phyloP scores from a whole-genome alignment of 2,329 filamentous ascomycete species.

The Pseudogymnoascus sp. region DNA sequence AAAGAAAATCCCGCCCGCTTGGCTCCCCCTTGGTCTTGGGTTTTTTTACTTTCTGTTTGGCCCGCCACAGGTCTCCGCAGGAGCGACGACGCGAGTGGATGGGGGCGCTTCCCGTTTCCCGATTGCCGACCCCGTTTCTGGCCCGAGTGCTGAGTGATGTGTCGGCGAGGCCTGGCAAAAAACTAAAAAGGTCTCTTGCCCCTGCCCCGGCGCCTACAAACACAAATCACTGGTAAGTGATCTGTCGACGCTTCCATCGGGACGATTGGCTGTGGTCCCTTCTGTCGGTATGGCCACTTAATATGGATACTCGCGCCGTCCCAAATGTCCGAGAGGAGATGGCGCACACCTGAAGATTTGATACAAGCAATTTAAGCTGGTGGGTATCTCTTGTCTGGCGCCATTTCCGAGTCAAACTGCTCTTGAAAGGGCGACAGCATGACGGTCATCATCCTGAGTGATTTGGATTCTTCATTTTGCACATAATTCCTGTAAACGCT shows the following conservation, averaged over 20 bases:
- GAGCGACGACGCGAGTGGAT: constrained; percentile 1
- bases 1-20: not conserved
- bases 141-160: not conserved
- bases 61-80: not conserved
- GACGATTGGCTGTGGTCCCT: not conserved
- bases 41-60: not conserved
- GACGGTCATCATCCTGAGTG: not conserved
- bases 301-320: not conserved
- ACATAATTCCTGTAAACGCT: not conserved
- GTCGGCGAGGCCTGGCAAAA: not conserved
- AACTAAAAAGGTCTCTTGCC: not conserved
- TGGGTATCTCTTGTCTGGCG: not conserved
- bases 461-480: not conserved
- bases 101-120: constrained; percentile 2
- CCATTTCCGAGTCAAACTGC: not conserved
- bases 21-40: not conserved
- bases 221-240: not conserved
- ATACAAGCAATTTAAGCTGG: constrained; percentile 1
- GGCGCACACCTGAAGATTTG: not conserved
- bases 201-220: not conserved
- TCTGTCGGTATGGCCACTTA: not conserved
- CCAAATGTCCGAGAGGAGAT: not conserved
- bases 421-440: not conserved
- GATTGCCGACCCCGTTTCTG: constrained; percentile 4
- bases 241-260: not conserved